These are phyloP conservation scores for Mortierella alpina DNA, from an alignment of 192 early-diverging fungal species.

Conservation along the genomic window DNA sequence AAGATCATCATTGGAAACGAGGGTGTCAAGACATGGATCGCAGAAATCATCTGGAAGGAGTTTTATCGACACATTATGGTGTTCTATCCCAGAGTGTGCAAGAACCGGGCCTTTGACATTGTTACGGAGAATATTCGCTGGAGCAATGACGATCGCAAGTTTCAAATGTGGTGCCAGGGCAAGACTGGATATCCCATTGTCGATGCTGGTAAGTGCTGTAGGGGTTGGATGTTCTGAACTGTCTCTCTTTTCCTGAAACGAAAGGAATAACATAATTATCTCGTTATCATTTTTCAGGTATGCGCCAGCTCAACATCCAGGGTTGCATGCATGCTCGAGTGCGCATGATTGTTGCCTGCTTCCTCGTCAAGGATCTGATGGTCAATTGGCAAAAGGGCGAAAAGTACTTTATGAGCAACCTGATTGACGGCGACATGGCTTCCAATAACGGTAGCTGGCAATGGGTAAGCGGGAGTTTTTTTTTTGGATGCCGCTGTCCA, in stretches of 20 bases:
- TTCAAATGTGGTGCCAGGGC: conserved; percentile 70
- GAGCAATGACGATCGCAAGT: conserved; percentile 58
- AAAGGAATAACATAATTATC: neutral
- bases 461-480: conserved; percentile 58
- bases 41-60: conserved; percentile 73
- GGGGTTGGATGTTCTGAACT: neutral
- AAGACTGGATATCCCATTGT: conserved; percentile 75
- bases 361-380: conserved; percentile 59
- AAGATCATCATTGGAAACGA: conserved; percentile 62
- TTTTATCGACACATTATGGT: conserved; percentile 72
- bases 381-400: conserved; percentile 82
- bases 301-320: conserved; percentile 67
- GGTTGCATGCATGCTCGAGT: conserved; percentile 76
- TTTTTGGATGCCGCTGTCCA: neutral
- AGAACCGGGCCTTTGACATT: conserved; percentile 65
- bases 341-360: conserved; percentile 69
- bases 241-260: neutral
- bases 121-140: conserved; percentile 64
- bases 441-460: conserved; percentile 81
- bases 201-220: conserved; percentile 60
- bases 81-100: conserved; percentile 68
- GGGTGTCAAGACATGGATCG: conserved; percentile 68
- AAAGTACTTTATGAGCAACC: conserved; percentile 67
- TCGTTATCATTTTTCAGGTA: conserved; percentile 36
- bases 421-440: conserved; percentile 78